Conservation (phyloP, 108 stramenopile genomes). For the Skeletonema marinoi region DNA sequence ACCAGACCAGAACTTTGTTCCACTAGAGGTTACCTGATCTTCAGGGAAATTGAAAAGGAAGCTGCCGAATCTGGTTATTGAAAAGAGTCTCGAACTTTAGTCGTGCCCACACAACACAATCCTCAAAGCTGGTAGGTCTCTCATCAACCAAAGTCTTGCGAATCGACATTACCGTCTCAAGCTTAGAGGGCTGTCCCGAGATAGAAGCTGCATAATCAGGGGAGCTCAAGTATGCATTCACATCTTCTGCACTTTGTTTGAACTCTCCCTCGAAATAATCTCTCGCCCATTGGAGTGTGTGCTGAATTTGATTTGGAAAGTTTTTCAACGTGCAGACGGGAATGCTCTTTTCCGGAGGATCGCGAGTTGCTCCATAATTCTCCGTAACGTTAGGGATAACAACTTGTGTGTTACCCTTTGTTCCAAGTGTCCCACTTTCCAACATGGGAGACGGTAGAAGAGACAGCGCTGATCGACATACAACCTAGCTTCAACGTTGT, state of each 20-base stretch:
- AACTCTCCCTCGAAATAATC: slow-evolving; percentile 99
- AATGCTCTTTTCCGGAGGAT: slow-evolving; percentile 98
- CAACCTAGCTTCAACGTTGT: slow-evolving; percentile 98
- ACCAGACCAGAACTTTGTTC: slow-evolving; percentile 95
- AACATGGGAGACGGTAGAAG: slow-evolving; percentile 97
- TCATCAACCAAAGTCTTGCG: slow-evolving; percentile 84
- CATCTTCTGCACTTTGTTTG: slow-evolving; percentile 95
- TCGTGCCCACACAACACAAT: slow-evolving; percentile 95
- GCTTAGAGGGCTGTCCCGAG: slow-evolving; percentile 88
- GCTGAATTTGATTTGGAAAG: slow-evolving; percentile 99
- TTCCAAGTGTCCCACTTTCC: slow-evolving; percentile 97
- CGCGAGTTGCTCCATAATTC: slow-evolving; percentile 97
- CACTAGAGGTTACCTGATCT: slow-evolving; percentile 91
- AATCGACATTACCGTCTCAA: slow-evolving; percentile 87
- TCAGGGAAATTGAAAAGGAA: slow-evolving; percentile 95
- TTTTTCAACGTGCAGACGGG: slow-evolving; percentile 99
- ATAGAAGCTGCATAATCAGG: slow-evolving; percentile 78
- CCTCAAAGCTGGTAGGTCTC: slow-evolving; percentile 88
- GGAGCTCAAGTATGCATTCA: slow-evolving; percentile 88
- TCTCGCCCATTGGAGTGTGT: slow-evolving; percentile 98
- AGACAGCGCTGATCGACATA: slow-evolving; percentile 97
- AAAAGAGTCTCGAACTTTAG: slow-evolving; percentile 94
- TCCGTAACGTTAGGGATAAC: slow-evolving; percentile 98
- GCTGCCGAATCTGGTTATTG: slow-evolving; percentile 94
- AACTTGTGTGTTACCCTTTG: slow-evolving; percentile 97